A percentile compares a stretch with the other conserved stretches of the same genome.
These are phyloP conservation scores for Pichia sp. DNA, from an alignment of 1,139 yeast genomes.

Conservation along the genomic window DNA sequence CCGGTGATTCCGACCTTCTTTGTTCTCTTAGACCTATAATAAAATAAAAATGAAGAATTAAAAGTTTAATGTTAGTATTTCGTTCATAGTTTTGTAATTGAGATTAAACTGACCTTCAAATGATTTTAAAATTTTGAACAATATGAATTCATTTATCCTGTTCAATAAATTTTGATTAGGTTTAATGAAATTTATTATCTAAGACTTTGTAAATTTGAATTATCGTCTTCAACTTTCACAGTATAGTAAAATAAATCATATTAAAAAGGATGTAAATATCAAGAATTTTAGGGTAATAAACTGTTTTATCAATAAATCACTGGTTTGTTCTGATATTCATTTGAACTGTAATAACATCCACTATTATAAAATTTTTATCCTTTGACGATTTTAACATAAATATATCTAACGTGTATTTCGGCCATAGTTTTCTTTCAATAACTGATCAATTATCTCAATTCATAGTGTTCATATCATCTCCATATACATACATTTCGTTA, in stretches of 20 bases:
- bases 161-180: no score
- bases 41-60: neutral
- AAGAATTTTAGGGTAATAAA: no score
- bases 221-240: no score
- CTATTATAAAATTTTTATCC: neutral
- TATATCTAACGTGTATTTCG: no score
- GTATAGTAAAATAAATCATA: no score
- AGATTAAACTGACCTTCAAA: neutral
- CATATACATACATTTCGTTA: constrained; percentile 11
- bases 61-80: constrained; percentile 9
- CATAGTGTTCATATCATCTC: neutral
- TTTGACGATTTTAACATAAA: no score
- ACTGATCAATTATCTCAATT: neutral
- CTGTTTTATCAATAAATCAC: neutral
- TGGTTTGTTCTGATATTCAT: no score
- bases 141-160: no score
- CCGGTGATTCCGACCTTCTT: constrained; percentile 99
- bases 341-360: no score
- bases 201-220: no score
- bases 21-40: constrained; percentile 92
- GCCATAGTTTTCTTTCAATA: no score
- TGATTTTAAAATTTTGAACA: neutral
- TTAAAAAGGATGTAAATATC: neutral
- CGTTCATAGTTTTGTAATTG: neutral
- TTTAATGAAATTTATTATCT: no score